Evolutionary conservation across 139 green algal genomes (phyloP).

Genomic region (Astrephomene gubernaculifera): DNA sequence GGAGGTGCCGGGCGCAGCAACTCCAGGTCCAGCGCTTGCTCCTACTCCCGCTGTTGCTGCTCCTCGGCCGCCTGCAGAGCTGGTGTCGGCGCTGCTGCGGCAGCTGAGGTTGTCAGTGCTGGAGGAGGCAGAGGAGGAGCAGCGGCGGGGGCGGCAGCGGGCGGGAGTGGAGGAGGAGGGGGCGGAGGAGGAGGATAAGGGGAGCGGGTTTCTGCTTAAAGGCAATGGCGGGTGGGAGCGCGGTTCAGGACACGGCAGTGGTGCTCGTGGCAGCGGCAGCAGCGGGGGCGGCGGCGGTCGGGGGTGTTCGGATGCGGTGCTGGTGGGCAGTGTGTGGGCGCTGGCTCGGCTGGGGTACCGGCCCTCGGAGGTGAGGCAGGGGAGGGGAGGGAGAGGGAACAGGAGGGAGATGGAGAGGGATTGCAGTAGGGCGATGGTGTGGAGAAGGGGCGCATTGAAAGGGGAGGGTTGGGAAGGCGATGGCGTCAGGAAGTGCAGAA

Average conservation of each 20-base stretch:
- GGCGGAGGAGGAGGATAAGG: background rate
- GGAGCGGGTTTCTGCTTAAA: too few relatives aligned
- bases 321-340: conserved; percentile 16
- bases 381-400: background rate
- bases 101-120: background rate
- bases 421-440: too few relatives aligned
- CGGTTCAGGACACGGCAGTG: background rate
- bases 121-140: too few relatives aligned
- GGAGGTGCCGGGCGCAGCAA: background rate
- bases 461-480: too few relatives aligned
- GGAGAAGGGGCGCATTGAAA: too few relatives aligned
- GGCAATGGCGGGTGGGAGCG: too few relatives aligned
- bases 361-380: background rate
- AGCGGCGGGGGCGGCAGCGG: background rate
- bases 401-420: too few relatives aligned
- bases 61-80: conserved; percentile 5
- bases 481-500: too few relatives aligned
- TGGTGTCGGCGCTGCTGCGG: conserved; percentile 10
- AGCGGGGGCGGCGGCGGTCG: background rate
- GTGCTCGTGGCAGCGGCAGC: background rate
- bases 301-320: background rate
- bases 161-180: background rate
- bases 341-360: background rate
- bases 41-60: background rate
- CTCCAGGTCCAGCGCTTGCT: background rate